Base-by-base conservation (phyloP, 768 basidiomycete species). In the Russula dissimulans region DNA sequence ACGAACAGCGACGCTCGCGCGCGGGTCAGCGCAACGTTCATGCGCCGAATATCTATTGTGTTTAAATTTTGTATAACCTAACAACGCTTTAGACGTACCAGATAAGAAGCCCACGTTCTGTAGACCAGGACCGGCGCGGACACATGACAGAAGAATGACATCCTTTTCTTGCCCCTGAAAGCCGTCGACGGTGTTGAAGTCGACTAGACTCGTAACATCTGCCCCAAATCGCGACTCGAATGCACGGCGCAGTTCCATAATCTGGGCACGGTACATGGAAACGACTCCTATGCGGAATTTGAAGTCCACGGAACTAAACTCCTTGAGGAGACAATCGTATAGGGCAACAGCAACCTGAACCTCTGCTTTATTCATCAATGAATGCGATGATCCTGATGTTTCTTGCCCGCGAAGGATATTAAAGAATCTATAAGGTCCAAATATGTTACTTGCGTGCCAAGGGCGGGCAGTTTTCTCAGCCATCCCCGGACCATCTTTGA, bases 151-250 rank as follows among this genome's bases (percentile, higher is more conserved):
- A 65, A 99, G 97, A 73, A 99, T 95, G 55, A 99, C 83, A 66
- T 95, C 92, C 71, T 99, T 99, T 72, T 99, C 97, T 75, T 99
- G 97, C 50, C 97, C 97, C 72, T 99, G 97, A 69, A 98, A 98
- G 10, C 95, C 97, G 72, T 99, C 95, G 42, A 99, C 95, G 0
- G 97, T 98, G 70, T 97, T 89, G 76, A 99, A 97, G 68, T 95
- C 88, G 42, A 99, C 82, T 45, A 79, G 82, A 36, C 78, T 78
- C 1, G 86, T 67, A 22, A 97, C 82, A 26, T 83, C 79, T 36
- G 75, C 69, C 3, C 94, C 93, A 70, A 91, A 97, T 14, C 80
- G 78, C 56, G 77, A 72, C 47, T 78, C 75, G 67, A 99, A 98
- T 6, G 79, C 74, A 14, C 80, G 77, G 34, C 81, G 82, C 53